A percentile compares a stretch with the other conserved stretches of the same genome.
Conservation (phyloP, 495 filamentous ascomycete genomes). For the Xylaria scruposa region DNA sequence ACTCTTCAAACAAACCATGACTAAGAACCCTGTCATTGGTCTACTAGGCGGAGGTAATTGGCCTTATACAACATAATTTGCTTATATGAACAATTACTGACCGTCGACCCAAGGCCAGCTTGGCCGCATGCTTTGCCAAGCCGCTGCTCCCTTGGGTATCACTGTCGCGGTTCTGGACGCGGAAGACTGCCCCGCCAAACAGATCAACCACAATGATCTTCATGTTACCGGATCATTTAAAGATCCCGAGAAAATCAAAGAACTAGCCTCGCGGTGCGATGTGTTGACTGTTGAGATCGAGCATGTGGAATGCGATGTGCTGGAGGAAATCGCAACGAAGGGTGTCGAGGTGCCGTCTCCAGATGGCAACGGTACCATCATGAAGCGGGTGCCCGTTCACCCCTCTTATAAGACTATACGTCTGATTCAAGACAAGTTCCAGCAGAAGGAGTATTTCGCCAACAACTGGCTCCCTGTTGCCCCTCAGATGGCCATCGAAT, state of each 20-base stretch:
- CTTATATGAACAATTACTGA: slow-evolving; percentile 59
- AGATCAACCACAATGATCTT: slow-evolving; percentile 75
- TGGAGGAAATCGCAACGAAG: slow-evolving; percentile 76
- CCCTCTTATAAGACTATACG: slow-evolving; percentile 89
- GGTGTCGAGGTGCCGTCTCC: slow-evolving; percentile 57
- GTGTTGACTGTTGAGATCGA: slow-evolving; percentile 97
- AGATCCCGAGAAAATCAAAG: slow-evolving; percentile 73
- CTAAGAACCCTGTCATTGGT: slow-evolving; percentile 46
- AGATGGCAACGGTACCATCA: slow-evolving; percentile 45
- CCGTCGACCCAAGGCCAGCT: slow-evolving; percentile 79
- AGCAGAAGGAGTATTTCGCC: slow-evolving; percentile 83
- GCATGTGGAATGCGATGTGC: slow-evolving; percentile 91
- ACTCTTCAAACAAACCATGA: slow-evolving; percentile 14
- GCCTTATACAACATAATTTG: neutral
- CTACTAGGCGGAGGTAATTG: slow-evolving; percentile 45
- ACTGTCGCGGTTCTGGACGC: slow-evolving; percentile 81
- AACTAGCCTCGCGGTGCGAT: slow-evolving; percentile 79
- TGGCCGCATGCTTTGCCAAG: slow-evolving; percentile 94
- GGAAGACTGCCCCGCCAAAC: slow-evolving; percentile 83
- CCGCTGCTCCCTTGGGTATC: slow-evolving; percentile 85
- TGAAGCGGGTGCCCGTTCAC: slow-evolving; percentile 67
- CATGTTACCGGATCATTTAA: slow-evolving; percentile 90
- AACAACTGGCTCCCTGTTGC: slow-evolving; percentile 73
- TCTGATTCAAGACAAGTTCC: slow-evolving; percentile 94
- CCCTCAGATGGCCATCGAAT: slow-evolving; percentile 65